These are phyloP conservation scores for Bacterosira constricta DNA, from an alignment of 108 stramenopile genomes.

Conservation along the genomic window DNA sequence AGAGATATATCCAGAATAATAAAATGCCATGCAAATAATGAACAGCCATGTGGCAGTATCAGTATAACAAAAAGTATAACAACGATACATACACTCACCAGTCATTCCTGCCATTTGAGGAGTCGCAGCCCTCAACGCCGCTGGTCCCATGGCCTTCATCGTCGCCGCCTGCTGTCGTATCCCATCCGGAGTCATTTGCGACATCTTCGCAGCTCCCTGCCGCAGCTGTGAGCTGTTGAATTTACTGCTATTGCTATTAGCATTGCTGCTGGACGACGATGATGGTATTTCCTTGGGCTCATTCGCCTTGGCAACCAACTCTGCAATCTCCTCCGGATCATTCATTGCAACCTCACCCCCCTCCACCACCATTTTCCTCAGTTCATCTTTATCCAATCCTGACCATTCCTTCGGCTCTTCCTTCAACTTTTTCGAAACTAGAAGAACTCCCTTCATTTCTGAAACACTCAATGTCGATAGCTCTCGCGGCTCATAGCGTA, in stretches of 20 bases:
- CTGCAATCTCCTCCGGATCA: constrained; percentile 47
- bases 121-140: constrained; percentile 60
- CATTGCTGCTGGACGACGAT: background rate
- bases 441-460: constrained; percentile 65
- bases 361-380: constrained; percentile 33
- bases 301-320: constrained; percentile 42
- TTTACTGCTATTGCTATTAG: background rate
- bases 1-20: too few species aligned
- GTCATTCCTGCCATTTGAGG: constrained; percentile 70
- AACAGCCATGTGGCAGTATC: too few species aligned
- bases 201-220: constrained; percentile 59
- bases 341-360: background rate
- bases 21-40: too few species aligned
- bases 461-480: constrained; percentile 55
- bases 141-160: constrained; percentile 70
- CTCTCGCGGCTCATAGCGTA: constrained; percentile 57
- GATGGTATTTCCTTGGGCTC: constrained; percentile 14
- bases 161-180: constrained; percentile 71
- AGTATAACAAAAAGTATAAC: too few species aligned
- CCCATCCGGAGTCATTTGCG: constrained; percentile 70
- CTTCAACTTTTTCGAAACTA: constrained; percentile 7
- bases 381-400: constrained; percentile 62
- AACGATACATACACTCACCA: constrained; percentile 24
- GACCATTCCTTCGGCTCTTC: constrained; percentile 19
- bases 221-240: constrained; percentile 10